A percentile compares a stretch with the other conserved stretches of the same genome.
phyloP scores from a whole-genome alignment of 2,329 filamentous ascomycete genomes.

The Scedosporium aurantiacum region DNA sequence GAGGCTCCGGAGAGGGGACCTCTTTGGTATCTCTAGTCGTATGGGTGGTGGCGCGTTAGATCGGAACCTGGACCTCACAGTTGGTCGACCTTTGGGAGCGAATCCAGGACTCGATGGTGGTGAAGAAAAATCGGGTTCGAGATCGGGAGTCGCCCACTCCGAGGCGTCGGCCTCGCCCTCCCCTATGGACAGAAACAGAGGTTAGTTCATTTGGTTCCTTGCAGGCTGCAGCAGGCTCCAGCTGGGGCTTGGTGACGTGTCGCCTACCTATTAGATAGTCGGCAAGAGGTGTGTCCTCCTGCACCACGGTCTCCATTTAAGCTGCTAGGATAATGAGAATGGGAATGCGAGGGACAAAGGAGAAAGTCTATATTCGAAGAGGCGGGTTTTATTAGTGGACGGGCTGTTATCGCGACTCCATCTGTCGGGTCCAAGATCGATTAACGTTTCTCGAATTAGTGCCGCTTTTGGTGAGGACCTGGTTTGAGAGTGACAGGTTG shows the following conservation, averaged over 20 bases:
- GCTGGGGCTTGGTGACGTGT: neutral
- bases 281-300: constrained; percentile 78
- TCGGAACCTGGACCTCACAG: constrained; percentile 42
- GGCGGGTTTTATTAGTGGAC: neutral
- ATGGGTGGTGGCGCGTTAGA: constrained; percentile 33
- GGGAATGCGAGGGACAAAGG: neutral
- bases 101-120: constrained; percentile 40
- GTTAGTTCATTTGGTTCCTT: constrained; percentile 13
- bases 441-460: neutral
- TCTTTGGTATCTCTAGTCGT: constrained; percentile 27
- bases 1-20: constrained; percentile 31
- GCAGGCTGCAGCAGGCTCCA: neutral
- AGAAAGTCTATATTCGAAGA: neutral
- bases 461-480: neutral
- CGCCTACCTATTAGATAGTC: constrained; percentile 74
- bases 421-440: neutral
- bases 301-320: constrained; percentile 75
- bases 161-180: constrained; percentile 38
- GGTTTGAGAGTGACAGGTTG: neutral
- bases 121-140: constrained; percentile 28
- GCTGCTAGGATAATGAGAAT: neutral
- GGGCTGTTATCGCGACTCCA: neutral
- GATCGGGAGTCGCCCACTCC: constrained; percentile 34
- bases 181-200: constrained; percentile 19
- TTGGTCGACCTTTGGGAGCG: constrained; percentile 44